These are phyloP conservation scores for Schizosaccharomyces cryophilus DNA, from an alignment of 805 yeast genomes.

Conservation along the genomic window DNA sequence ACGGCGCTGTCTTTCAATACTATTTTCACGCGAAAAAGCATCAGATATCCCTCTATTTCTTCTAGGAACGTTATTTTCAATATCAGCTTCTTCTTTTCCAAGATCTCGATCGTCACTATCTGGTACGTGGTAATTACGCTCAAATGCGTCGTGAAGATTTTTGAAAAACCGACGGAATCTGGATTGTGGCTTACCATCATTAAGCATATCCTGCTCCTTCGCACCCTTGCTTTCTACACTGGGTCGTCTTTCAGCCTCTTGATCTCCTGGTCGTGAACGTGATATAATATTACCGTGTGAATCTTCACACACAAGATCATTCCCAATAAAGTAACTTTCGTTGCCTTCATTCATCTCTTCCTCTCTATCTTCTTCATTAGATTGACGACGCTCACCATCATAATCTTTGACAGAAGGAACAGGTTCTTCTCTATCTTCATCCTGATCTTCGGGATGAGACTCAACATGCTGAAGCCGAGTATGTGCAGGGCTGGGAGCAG, in stretches of 20 bases:
- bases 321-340: conserved; percentile 44
- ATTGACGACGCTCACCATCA: not conserved
- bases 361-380: conserved; percentile 4
- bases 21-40: conserved; percentile 5
- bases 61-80: conserved; percentile 4
- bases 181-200: too few relatives aligned
- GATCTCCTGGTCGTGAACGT: conserved; percentile 15
- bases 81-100: conserved; percentile 3
- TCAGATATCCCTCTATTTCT: conserved; percentile 5
- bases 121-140: conserved; percentile 4
- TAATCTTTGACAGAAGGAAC: not conserved
- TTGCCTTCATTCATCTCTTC: conserved; percentile 7
- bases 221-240: not conserved
- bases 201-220: not conserved
- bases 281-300: conserved; percentile 53
- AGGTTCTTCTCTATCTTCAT: conserved; percentile 1
- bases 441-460: not conserved
- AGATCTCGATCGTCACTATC: conserved; percentile 2
- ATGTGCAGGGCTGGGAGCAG: not conserved
- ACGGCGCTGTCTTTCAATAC: conserved; percentile 15
- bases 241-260: conserved; percentile 3
- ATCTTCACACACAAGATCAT: conserved; percentile 51
- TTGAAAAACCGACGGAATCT: not conserved
- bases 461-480: conserved; percentile 3
- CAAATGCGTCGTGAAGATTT: conserved; percentile 4